Base-by-base conservation (phyloP, 352 stramenopile species). In the Phytophthora macrochlamydospora region DNA sequence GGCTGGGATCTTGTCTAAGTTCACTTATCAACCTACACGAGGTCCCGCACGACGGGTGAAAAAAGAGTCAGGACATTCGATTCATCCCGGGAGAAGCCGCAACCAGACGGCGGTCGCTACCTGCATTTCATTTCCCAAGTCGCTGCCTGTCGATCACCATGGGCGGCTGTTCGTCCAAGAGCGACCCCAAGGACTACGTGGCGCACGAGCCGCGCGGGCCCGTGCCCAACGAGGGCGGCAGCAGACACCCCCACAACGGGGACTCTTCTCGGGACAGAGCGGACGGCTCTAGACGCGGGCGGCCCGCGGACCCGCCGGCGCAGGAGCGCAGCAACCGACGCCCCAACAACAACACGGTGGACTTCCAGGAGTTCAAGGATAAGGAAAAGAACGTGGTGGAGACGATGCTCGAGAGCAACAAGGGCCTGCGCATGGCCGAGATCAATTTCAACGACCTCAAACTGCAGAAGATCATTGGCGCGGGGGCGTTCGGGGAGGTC, bases 381-480 rank as follows among this genome's bases (percentile, higher is more conserved):
- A 83, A 87, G 62, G 88, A 96, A 67, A 92, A 92, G 69, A 91
- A 90, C 59, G 82, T 94, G 43, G 88, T 96, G 38, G 88, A 96
- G 59, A 91, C 84, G 30, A 96, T 96, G 80, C 80, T 96, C 32
- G 85, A 93, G 69, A 93, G 81, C 76, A 94, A 94, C 77, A 93
- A 93, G 43, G 83, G 88, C 0, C 64, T 96, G 68, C 85, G 83
- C 37, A 94, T 94, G 88, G 87, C 88, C 31, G 86, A 93, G 69
- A 94, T 96, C 78, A 96, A 90, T 71, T 95, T 96, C 60, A 78
- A 93, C 61, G 89, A 96, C 60, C 76, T 96, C 49, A 94, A 94
- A 71, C 75, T 96, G 65, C 79, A 93, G 65, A 94, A 95, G 60
- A 92, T 95, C 69, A 94, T 95, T 65, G 87, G 89, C 28, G 84